These are phyloP conservation scores for Colletotrichum salicis DNA, from an alignment of 2,329 filamentous ascomycete genomes.

Conservation along the genomic window DNA sequence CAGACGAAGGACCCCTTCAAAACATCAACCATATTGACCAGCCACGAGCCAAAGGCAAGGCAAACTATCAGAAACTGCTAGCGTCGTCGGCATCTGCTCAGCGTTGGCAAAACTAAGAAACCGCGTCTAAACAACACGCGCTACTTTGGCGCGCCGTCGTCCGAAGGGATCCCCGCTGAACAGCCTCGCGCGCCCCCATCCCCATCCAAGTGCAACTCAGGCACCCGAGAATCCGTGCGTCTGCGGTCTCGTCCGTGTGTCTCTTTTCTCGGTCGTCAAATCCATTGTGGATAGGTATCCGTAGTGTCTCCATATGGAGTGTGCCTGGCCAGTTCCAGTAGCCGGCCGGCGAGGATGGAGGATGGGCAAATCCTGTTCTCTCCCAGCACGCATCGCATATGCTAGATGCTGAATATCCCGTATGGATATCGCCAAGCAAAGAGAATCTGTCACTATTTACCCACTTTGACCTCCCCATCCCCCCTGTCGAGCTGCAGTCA, in stretches of 20 bases:
- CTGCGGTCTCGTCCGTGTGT: conserved; percentile 5
- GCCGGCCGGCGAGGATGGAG: background rate
- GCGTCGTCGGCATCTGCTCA: background rate
- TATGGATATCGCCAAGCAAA: background rate
- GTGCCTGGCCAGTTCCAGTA: background rate
- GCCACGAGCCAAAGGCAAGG: background rate
- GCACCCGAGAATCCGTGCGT: conserved; percentile 11
- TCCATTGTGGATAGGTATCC: background rate
- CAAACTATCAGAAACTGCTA: background rate
- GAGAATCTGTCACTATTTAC: background rate
- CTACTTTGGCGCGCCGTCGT: background rate
- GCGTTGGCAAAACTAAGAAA: background rate
- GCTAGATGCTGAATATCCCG: no score
- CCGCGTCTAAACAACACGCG: background rate
- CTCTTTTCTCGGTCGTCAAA: background rate
- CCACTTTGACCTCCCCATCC: background rate
- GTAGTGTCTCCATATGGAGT: background rate
- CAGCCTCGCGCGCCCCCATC: background rate
- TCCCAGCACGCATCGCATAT: background rate
- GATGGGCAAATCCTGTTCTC: background rate
- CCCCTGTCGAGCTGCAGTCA: conserved; percentile 10
- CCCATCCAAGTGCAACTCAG: background rate
- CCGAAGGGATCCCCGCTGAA: background rate
- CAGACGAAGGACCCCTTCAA: background rate
- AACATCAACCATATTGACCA: background rate